These are phyloP conservation scores for Achaetomium macrosporum DNA, from an alignment of 2,329 filamentous ascomycete species.

Conservation along the genomic window DNA sequence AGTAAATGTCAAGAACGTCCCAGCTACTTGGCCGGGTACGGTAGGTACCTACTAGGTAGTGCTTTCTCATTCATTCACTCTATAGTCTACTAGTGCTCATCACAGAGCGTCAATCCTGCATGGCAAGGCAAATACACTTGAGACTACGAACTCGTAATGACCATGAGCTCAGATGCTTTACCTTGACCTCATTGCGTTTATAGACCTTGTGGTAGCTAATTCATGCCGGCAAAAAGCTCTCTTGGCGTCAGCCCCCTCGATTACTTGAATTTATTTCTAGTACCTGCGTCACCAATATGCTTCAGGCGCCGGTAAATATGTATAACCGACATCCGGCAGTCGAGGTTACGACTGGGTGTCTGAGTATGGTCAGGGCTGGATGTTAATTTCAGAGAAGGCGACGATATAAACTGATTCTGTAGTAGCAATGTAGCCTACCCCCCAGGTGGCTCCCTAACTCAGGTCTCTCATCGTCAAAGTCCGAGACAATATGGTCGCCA, in stretches of 20 bases:
- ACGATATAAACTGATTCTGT: not conserved
- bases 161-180: no score
- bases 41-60: no score
- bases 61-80: no score
- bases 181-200: no score
- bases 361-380: not conserved
- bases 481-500: not conserved
- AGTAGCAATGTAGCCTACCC: no score
- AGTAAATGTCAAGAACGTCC: no score
- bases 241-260: not conserved
- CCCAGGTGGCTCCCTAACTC: not conserved
- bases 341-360: not conserved
- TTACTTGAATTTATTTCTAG: not conserved
- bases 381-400: not conserved
- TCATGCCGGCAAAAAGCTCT: not conserved
- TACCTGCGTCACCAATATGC: not conserved
- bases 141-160: no score
- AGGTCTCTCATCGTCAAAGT: not conserved
- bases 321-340: not conserved
- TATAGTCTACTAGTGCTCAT: no score
- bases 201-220: no score
- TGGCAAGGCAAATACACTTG: no score
- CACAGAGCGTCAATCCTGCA: no score
- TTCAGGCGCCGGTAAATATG: constrained; percentile 2
- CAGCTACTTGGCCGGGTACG: no score